These are phyloP conservation scores for Termitomyces sp. DNA, from an alignment of 1,284 basidiomycete species.

Conservation along the genomic window DNA sequence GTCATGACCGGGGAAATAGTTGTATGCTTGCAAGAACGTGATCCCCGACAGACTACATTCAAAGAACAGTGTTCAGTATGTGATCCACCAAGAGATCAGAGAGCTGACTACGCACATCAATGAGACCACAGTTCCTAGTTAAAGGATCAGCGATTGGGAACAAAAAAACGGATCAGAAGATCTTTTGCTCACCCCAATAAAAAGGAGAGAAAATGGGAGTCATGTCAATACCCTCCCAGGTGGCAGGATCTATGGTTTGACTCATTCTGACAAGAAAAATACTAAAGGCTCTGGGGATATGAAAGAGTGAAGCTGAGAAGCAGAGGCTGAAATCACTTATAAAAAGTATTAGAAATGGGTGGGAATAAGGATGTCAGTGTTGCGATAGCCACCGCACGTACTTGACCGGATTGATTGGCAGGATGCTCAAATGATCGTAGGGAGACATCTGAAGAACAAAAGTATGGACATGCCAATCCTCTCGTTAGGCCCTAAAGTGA, in stretches of 20 bases:
- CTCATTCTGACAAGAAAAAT: not conserved
- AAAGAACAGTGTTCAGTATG: not conserved
- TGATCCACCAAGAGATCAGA: not conserved
- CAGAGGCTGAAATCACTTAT: no score
- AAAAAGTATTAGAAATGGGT: no score
- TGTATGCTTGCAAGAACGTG: constrained; percentile 9
- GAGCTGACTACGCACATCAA: not conserved
- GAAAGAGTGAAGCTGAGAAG: no score
- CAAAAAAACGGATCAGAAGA: not conserved
- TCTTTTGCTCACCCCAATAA: constrained; percentile 4
- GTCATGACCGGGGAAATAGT: constrained; percentile 4
- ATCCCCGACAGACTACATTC: constrained; percentile 7
- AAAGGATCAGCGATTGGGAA: not conserved
- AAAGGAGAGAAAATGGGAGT: constrained; percentile 7
- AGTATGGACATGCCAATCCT: no score
- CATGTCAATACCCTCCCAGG: constrained; percentile 10
- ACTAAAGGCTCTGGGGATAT: not conserved
- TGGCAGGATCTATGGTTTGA: constrained; percentile 2
- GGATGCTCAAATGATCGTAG: no score
- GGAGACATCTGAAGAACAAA: no score
- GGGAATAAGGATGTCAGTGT: no score
- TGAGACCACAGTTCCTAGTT: constrained; percentile 8
- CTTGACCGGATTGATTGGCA: no score
- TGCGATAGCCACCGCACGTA: no score
- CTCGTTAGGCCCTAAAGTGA: no score